A percentile compares a stretch with the other conserved stretches of the same genome.
Evolutionary conservation across 2,329 filamentous ascomycete species (phyloP).

Genomic region (Fusarium protoensiforme): DNA sequence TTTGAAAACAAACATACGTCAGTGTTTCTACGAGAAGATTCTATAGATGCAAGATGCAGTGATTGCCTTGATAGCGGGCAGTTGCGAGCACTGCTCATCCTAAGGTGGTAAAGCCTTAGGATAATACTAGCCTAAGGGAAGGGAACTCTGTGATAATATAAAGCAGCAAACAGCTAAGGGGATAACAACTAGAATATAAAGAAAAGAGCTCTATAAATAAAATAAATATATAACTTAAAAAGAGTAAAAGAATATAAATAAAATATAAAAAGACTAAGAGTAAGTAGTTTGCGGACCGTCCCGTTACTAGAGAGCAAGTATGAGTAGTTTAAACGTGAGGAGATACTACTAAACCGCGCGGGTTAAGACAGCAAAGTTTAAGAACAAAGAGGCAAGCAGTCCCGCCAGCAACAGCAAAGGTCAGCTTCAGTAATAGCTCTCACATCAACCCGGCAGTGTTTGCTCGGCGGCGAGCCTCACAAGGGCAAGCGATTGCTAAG

Average conservation of each 20-base stretch:
- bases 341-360: background rate
- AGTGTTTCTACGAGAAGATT: background rate
- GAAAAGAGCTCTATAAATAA: background rate
- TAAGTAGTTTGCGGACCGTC: background rate
- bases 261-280: background rate
- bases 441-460: background rate
- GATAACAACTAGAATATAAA: background rate
- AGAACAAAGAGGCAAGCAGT: background rate
- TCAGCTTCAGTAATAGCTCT: background rate
- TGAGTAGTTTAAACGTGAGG: background rate
- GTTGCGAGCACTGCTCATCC: constrained; percentile 17
- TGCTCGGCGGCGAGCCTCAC: background rate
- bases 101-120: background rate
- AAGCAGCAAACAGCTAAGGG: background rate
- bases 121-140: background rate
- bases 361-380: background rate
- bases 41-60: background rate
- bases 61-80: constrained; percentile 3
- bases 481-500: constrained; percentile 4
- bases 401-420: background rate
- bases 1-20: background rate
- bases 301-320: background rate
- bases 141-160: background rate
- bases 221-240: background rate
- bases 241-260: background rate